Base-by-base conservation (phyloP, 1,284 basidiomycete genomes). In the Melampsora larici-populina region DNA sequence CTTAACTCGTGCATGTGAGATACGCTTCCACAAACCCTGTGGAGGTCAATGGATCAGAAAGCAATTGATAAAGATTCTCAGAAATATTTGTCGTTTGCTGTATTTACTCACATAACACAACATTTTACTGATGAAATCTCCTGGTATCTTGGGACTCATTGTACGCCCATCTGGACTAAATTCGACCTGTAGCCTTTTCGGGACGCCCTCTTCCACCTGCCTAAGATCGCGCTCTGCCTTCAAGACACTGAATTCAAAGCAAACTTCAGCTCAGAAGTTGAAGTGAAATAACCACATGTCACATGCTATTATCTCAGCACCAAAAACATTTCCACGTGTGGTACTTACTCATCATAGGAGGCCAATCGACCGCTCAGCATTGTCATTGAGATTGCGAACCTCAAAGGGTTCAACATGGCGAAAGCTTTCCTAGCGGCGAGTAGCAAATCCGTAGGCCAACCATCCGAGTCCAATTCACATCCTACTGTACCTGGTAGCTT, bases 281-380 rank as follows among this genome's bases (percentile, higher is more conserved):
- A 17, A 24, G 15, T 17, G 62, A 3, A 29, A 33, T 24, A 4
- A 55, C 17, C 3, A 18, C 13, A 3, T 55, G 2, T 55, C 3
- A 5, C 62, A 29, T 24, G 15, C 3, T 18, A n/a, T n/a, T n/a
- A n/a, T n/a, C n/a, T n/a, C n/a, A n/a, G n/a, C n/a, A n/a, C n/a
- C n/a, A n/a, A 24, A 64, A 18, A 26, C 17, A 64, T 21, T 8
- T 24, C 11, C 46, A 11, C 4, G 48, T 33, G 18, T 7, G 31
- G 15, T 40, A 67, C 74, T 48, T 49, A 76, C 74, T 68, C 66
- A 13, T 62, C 33, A 69, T 76, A 76, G 31, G 48, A 60, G 26
- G 58, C 66, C 31, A n/a, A 65, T 29, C 31, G 29, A 21, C 66
- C 66, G 49, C 66, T 48, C 26, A 43, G 3, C 49, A 76, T 46